Percentiles rank a stretch among this genome's conserved stretches.
phyloP scores from a whole-genome alignment of 1,284 basidiomycete genomes.

The Waitea zeae region DNA sequence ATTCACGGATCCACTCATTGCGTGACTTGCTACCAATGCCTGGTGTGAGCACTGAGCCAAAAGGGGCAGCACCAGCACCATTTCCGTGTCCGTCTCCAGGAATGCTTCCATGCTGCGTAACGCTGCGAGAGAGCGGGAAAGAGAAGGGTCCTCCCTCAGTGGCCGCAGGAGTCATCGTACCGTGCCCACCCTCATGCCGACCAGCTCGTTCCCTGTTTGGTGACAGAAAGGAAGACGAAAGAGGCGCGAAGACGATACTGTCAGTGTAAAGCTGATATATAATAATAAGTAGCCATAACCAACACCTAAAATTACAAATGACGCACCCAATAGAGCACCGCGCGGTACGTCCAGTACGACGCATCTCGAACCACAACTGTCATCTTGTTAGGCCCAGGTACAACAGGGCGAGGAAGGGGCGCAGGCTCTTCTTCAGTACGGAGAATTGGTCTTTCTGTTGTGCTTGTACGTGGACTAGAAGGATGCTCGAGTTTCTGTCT shows the following conservation, averaged over 20 bases:
- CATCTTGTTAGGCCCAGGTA: constrained; percentile 26
- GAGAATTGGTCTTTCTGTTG: no score
- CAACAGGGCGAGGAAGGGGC: constrained; percentile 1
- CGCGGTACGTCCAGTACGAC: constrained; percentile 70
- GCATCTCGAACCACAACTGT: constrained; percentile 59
- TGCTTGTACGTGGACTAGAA: constrained; percentile 12
- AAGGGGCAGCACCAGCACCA: background rate
- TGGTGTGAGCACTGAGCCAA: background rate
- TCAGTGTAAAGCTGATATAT: constrained; percentile 64
- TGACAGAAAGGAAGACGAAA: constrained; percentile 48
- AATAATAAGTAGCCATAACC: constrained; percentile 2
- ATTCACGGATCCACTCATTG: constrained; percentile 47
- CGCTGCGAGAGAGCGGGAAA: background rate
- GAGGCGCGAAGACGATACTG: constrained; percentile 66
- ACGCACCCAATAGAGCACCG: constrained; percentile 69
- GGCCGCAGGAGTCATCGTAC: background rate
- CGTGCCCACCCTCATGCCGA: background rate
- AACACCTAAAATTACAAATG: background rate
- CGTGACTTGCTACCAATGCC: constrained; percentile 14
- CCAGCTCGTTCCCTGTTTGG: constrained; percentile 2
- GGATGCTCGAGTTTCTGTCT: constrained; percentile 17
- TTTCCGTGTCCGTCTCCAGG: background rate
- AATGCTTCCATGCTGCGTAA: background rate
- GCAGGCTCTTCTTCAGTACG: background rate
- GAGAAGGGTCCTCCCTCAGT: background rate